phyloP scores from a whole-genome alignment of 768 basidiomycete genomes.

The Mycena rosella region DNA sequence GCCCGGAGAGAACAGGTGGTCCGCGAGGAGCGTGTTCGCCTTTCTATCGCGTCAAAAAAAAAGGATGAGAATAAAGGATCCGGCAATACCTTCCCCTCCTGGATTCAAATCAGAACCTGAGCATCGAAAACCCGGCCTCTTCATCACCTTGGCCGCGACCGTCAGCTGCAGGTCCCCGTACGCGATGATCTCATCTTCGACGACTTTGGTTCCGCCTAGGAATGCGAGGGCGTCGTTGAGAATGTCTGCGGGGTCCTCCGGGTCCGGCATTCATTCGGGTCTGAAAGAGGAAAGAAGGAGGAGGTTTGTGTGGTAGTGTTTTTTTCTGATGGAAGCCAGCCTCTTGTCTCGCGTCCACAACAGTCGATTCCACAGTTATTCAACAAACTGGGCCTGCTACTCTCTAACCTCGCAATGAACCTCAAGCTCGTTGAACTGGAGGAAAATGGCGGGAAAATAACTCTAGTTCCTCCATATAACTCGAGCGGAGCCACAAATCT shows the following conservation, averaged over 20 bases:
- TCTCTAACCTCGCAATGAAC: no score
- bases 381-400: no score
- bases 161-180: conserved; percentile 70
- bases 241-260: conserved; percentile 60
- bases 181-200: conserved; percentile 58
- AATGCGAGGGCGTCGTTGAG: conserved; percentile 65
- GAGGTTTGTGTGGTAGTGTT: neutral
- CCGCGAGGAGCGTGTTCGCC: conserved; percentile 80
- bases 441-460: no score
- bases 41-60: conserved; percentile 1
- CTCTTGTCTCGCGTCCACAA: no score
- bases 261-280: conserved; percentile 10
- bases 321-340: no score
- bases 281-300: neutral
- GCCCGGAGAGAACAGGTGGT: conserved; percentile 80
- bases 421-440: no score
- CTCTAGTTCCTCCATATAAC: no score
- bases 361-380: no score
- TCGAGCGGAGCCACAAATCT: no score
- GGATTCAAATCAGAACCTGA: conserved; percentile 10
- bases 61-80: no score
- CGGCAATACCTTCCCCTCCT: conserved; percentile 70
- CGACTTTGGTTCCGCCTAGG: conserved; percentile 58
- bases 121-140: conserved; percentile 1
- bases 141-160: conserved; percentile 69